Evolutionary conservation across 345 rosid species (phyloP).

Genomic region (Sonneratia alba): DNA sequence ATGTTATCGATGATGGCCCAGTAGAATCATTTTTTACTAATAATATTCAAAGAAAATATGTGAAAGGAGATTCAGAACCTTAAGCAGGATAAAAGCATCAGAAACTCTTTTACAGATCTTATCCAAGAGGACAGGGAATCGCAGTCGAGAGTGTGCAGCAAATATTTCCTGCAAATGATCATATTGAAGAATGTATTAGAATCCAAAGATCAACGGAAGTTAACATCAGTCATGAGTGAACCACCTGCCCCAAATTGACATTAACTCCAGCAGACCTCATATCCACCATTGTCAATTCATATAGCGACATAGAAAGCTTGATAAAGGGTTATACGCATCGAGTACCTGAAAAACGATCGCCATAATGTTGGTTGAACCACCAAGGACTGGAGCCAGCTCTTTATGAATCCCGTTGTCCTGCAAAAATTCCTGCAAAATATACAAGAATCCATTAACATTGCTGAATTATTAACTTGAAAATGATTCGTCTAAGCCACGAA

Average conservation of each 20-base stretch:
- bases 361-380: not conserved
- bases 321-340: no score
- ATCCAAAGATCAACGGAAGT: no score
- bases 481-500: no score
- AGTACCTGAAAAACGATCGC: not conserved
- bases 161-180: constrained; percentile 35
- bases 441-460: not conserved
- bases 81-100: constrained; percentile 45
- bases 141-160: constrained; percentile 22
- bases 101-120: constrained; percentile 23
- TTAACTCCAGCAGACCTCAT: no score
- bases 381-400: not conserved
- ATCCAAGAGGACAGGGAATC: constrained; percentile 19
- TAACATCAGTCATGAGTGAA: no score
- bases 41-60: no score
- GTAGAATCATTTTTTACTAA: no score
- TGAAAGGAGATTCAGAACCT: constrained; percentile 19
- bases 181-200: not conserved
- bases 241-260: no score
- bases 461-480: no score
- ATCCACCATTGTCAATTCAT: no score
- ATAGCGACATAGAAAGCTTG: no score
- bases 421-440: not conserved
- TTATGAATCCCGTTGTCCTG: not conserved
- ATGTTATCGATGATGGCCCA: no score